Evolutionary conservation across 768 basidiomycete genomes (phyloP), one percentile per base, ranked within the genome.

Genomic region (Porphyrellus cyaneotinctus): DNA sequence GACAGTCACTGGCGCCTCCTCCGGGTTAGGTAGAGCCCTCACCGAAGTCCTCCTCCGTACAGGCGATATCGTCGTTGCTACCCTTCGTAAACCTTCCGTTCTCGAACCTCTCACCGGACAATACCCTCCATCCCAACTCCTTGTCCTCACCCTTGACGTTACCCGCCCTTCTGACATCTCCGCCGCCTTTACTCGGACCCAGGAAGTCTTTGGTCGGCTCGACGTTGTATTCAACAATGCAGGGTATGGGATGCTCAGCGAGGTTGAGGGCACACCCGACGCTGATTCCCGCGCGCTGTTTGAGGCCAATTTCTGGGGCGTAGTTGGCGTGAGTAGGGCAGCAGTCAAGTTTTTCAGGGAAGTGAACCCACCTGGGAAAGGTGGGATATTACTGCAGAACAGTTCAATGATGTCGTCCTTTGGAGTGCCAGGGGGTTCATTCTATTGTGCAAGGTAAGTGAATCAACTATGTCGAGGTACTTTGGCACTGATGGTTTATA

Each of bases 201-300:
- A 64, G 32, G 60, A 64, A 12, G 53, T 54, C 7, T 77, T 76
- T 59, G 72, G 73, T 2, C 54, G 71, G 13, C 61, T 77, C 24
- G 76, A 77, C 51, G 72, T 77, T 43, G 75, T 78, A 4, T 71
- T 72, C 61, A 75, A 70, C 62, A 79, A 78, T 56, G 75, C 76
- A 50, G 64, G 57, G 33, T 64, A 59, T 22, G 58, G 39, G 0
- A 37, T 70, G 9, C 24, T 69, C 1, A 63, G 63, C 8, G 71
- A 75, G 37, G 58, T 70, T 23, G 76, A 76, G 58, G 64, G 57
- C 18, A 67, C 64, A 13, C 55, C 68, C 3, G 66, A 69, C 6
- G 58, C 55, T 0, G 60, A 63, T 1, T 72, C 72, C 4, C 62
- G 71, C 4, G 49, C 55, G 5, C 15, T 70, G 52, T 72, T 75